Conservation (phyloP, 2,329 filamentous ascomycete species). For the Coniochaeta hoffmannii region DNA sequence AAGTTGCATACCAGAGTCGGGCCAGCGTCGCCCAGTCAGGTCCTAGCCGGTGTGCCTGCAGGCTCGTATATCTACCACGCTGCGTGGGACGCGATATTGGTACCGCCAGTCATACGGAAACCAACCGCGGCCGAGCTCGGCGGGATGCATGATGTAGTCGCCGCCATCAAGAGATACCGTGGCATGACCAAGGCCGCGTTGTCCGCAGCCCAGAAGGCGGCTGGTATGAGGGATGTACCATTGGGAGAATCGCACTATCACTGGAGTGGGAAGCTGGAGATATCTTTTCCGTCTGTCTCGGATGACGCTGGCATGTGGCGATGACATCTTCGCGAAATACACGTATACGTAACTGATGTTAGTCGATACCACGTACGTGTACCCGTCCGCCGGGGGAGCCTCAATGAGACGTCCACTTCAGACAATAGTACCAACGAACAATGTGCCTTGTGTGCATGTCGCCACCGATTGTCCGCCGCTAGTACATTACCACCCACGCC, state of each 20-base stretch:
- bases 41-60: constrained; percentile 40
- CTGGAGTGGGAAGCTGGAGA: constrained; percentile 31
- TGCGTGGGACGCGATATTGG: constrained; percentile 44
- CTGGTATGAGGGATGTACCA: constrained; percentile 5
- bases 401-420: background rate
- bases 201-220: constrained; percentile 10
- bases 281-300: constrained; percentile 10
- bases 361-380: too few species aligned
- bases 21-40: constrained; percentile 41
- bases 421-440: background rate
- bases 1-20: constrained; percentile 28
- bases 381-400: too few species aligned
- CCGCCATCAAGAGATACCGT: constrained; percentile 32
- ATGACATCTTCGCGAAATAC: background rate
- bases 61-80: constrained; percentile 38
- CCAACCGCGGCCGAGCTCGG: constrained; percentile 23
- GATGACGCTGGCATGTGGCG: background rate
- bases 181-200: constrained; percentile 22
- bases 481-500: background rate
- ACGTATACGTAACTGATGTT: background rate
- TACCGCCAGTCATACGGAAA: constrained; percentile 20
- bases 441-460: background rate
- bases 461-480: background rate
- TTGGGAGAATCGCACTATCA: constrained; percentile 22
- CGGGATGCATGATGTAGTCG: constrained; percentile 36